phyloP scores from a whole-genome alignment of 2,329 filamentous ascomycete genomes.

The Diaporthe batatas region DNA sequence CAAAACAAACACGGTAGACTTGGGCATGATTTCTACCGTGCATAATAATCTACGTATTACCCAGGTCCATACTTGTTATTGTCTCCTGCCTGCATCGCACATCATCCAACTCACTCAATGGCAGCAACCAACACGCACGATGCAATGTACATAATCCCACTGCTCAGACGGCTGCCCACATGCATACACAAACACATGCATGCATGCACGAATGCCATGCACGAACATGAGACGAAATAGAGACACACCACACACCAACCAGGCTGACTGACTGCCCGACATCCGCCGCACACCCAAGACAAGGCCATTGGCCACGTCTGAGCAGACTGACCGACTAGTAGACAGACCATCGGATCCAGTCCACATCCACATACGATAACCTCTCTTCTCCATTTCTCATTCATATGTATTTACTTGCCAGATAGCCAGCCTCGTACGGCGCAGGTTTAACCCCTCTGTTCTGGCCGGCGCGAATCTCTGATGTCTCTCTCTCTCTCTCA shows the following conservation, averaged over 20 bases:
- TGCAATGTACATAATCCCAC: no score
- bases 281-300: not conserved
- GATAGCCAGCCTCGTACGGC: no score
- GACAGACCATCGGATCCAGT: not conserved
- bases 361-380: not conserved
- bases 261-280: not conserved
- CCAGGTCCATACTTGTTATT: not conserved
- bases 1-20: no score
- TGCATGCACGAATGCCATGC: not conserved
- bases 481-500: no score
- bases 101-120: not conserved
- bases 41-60: not conserved
- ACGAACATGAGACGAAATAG: not conserved
- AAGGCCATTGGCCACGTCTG: not conserved
- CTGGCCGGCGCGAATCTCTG: no score
- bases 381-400: no score
- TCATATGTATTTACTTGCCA: no score
- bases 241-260: not conserved
- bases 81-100: conserved; percentile 1
- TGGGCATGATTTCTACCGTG: not conserved
- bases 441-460: no score
- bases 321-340: not conserved
- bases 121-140: conserved; percentile 4
- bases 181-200: no score
- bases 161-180: not conserved